Base-by-base conservation (phyloP, 2,329 filamentous ascomycete genomes). In the Septoria petroselini region DNA sequence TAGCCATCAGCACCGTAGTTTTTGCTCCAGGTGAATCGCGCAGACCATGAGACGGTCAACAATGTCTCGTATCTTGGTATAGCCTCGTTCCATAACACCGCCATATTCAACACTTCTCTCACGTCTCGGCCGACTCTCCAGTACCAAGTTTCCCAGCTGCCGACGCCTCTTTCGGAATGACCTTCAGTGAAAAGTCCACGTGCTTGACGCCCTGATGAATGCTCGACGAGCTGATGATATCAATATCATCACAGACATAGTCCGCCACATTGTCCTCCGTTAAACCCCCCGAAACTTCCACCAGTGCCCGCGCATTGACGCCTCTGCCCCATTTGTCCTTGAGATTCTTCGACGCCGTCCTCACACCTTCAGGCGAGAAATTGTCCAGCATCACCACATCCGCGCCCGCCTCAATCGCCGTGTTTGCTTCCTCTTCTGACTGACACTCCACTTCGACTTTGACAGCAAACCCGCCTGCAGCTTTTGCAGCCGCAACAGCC, bases 341-440 rank as follows among this genome's bases (percentile, higher is more conserved):
- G 57, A 98, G 68, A 60, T 79, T 83, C 65, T 72, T 78, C 11
- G 91, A 88, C 1, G 89, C 89, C 7, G 78, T 70, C 66, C 83
- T 84, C 55, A 96, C 84, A 0, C 84, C 88, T 1, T 88, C 84
- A 1, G 85, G 83, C 0, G 82, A 84, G 66, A 97, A 98, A 70
- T 98, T 98, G 68, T 98, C 93, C 53, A 98, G 73, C 93, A 98
- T 98, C 54, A 98, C 84, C 15, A 98, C 84, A 68, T 98, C 91
- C 0, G 93, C 93, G 1, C 93, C 93, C 0, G 91, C 91, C 2
- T 75, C 81, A 62, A 96, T 91, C 0, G 93, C 93, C 71, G 94
- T 89, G 68, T 96, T 84, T 0, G 93, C 93, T 72, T 95, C 90
- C 35, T 78, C 83, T 70, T 95, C 84, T 62, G 77, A 86, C 73